Percentiles rank a stretch among this genome's conserved stretches.
Conservation (phyloP, 192 early-diverging fungal genomes). For the Diversispora epigaea region DNA sequence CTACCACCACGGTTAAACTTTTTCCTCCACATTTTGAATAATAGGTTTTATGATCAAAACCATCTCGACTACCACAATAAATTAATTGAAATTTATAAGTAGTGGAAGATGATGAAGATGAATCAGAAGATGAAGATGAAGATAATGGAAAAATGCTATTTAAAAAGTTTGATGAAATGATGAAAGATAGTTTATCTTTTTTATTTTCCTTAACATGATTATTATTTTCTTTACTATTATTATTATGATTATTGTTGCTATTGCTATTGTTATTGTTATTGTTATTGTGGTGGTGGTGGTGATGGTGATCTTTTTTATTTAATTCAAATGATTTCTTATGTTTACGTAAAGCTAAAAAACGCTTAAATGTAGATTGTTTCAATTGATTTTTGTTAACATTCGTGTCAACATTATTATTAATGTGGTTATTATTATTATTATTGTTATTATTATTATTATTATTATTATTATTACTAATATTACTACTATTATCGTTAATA, state of each 20-base stretch:
- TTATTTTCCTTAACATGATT: too few species aligned
- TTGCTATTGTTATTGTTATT: background rate
- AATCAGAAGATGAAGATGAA: background rate
- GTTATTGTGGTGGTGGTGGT: background rate
- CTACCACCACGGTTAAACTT: conserved; percentile 9
- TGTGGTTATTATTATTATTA: too few species aligned
- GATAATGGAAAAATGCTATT: background rate
- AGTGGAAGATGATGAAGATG: background rate
- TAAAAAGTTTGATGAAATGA: too few species aligned
- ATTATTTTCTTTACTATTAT: background rate
- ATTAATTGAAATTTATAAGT: conserved; percentile 23
- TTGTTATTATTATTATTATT: background rate
- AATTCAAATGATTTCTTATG: background rate
- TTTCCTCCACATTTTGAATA: background rate
- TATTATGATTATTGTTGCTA: background rate
- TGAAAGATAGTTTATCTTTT: too few species aligned
- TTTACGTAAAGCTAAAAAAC: conserved; percentile 6
- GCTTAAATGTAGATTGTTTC: background rate
- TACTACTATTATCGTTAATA: background rate
- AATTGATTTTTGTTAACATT: background rate
- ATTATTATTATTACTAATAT: too few species aligned
- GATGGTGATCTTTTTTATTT: background rate
- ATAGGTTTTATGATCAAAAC: conserved; percentile 5
- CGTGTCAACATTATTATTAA: background rate
- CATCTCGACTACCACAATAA: conserved; percentile 28